These are phyloP conservation scores for Colletotrichum camelliae DNA, from an alignment of 2,329 filamentous ascomycete species.

Conservation along the genomic window DNA sequence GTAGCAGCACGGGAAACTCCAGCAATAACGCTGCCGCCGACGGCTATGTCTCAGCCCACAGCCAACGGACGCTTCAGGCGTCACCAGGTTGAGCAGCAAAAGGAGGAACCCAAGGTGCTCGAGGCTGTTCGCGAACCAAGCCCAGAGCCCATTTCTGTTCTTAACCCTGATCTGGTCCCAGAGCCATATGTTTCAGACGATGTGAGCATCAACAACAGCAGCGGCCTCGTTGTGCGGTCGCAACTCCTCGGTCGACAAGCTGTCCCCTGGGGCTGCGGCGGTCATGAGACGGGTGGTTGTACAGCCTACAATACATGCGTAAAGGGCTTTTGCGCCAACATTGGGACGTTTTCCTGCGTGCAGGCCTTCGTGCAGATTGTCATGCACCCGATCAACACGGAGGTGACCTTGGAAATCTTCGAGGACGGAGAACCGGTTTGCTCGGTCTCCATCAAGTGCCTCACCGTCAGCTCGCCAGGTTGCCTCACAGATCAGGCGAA, in stretches of 20 bases:
- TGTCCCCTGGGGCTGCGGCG: background rate
- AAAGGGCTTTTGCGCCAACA: background rate
- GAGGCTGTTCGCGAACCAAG: background rate
- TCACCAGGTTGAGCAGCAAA: background rate
- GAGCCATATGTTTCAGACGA: background rate
- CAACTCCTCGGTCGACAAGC: background rate
- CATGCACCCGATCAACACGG: background rate
- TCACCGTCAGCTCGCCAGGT: background rate
- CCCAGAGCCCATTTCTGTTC: background rate
- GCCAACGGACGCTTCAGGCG: background rate
- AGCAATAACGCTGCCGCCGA: background rate
- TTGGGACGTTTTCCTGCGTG: background rate
- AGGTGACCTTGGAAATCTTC: background rate
- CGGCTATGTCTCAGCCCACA: background rate
- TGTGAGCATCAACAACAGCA: background rate
- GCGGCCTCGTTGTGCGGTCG: background rate
- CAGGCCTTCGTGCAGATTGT: background rate
- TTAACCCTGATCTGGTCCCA: background rate
- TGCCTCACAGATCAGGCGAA: background rate
- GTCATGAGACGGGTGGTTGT: background rate
- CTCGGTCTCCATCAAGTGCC: background rate
- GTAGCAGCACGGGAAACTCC: background rate
- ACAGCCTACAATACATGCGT: background rate
- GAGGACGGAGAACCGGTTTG: background rate
- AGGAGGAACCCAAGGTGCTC: background rate